Evolutionary conservation across 352 stramenopile genomes (phyloP).

Genomic region (Blastocystis sp.): DNA sequence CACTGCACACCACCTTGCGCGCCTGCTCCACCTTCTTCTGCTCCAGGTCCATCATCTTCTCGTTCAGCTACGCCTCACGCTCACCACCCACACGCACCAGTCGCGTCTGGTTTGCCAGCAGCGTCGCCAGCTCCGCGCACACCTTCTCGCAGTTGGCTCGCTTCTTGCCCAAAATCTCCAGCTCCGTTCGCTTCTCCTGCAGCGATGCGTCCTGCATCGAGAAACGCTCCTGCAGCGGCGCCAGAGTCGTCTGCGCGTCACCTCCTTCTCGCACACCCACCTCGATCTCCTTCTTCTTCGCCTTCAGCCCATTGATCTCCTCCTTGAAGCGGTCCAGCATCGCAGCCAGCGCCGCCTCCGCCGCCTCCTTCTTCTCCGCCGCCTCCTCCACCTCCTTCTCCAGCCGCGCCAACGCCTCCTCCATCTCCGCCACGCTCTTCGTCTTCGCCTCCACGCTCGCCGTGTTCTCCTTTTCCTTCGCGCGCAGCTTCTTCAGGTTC

Average conservation of each 20-base stretch:
- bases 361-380: slow-evolving; percentile 63
- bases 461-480: slow-evolving; percentile 82
- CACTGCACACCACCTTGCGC: neutral
- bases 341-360: slow-evolving; percentile 75
- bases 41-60: slow-evolving; percentile 80
- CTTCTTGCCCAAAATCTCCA: slow-evolving; percentile 69
- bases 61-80: slow-evolving; percentile 72
- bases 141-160: slow-evolving; percentile 9
- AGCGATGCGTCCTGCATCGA: slow-evolving; percentile 71
- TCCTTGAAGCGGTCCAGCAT: slow-evolving; percentile 76
- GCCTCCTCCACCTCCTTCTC: slow-evolving; percentile 74
- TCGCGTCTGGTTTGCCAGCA: slow-evolving; percentile 45
- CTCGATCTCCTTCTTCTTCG: slow-evolving; percentile 76
- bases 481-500: slow-evolving; percentile 85
- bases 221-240: slow-evolving; percentile 71
- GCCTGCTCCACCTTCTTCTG: slow-evolving; percentile 74
- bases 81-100: neutral
- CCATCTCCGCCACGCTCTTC: slow-evolving; percentile 81
- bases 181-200: slow-evolving; percentile 72
- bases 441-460: slow-evolving; percentile 84
- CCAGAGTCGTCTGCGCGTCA: slow-evolving; percentile 76
- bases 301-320: slow-evolving; percentile 75
- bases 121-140: neutral
- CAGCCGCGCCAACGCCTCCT: slow-evolving; percentile 79
- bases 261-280: slow-evolving; percentile 74